phyloP scores from a whole-genome alignment of 805 yeast genomes.

The Saturnispora kantuleensis region DNA sequence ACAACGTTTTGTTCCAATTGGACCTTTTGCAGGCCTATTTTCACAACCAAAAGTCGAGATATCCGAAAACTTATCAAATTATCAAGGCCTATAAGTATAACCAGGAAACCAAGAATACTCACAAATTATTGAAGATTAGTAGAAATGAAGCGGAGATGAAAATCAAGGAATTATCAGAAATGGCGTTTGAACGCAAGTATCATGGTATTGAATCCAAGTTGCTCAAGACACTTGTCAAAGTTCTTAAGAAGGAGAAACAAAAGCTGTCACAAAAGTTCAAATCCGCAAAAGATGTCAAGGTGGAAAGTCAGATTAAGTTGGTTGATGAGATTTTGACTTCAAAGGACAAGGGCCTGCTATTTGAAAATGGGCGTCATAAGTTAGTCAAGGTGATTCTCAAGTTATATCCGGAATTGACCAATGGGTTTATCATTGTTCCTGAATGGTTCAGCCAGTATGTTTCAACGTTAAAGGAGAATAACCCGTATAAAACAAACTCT shows the following conservation, averaged over 20 bases:
- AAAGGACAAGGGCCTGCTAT: constrained; percentile 3
- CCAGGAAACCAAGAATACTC: constrained; percentile 19
- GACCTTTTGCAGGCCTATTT: constrained; percentile 48
- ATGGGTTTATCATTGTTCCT: constrained; percentile 22
- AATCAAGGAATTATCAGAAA: constrained; percentile 36
- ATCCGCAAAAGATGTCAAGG: background rate
- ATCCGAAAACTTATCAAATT: constrained; percentile 37
- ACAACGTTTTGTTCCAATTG: constrained; percentile 40
- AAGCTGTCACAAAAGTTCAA: constrained; percentile 3
- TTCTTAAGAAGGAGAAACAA: constrained; percentile 20
- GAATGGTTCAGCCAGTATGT: constrained; percentile 23
- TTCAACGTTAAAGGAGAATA: constrained; percentile 23
- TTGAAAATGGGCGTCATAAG: constrained; percentile 14
- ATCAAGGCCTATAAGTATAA: constrained; percentile 31
- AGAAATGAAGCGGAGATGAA: constrained; percentile 34
- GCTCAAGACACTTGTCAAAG: constrained; percentile 31
- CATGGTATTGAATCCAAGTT: constrained; percentile 29
- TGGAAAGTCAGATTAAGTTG: background rate
- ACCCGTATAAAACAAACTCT: constrained; percentile 33
- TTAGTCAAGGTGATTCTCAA: constrained; percentile 14
- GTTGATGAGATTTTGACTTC: constrained; percentile 5
- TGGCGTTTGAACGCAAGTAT: constrained; percentile 38
- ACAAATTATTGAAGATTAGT: constrained; percentile 28
- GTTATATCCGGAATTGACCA: constrained; percentile 7
- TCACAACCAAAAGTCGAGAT: constrained; percentile 38